Evolutionary conservation across 495 filamentous ascomycete species (phyloP).

Genomic region (Talaromyces proteolyticus): DNA sequence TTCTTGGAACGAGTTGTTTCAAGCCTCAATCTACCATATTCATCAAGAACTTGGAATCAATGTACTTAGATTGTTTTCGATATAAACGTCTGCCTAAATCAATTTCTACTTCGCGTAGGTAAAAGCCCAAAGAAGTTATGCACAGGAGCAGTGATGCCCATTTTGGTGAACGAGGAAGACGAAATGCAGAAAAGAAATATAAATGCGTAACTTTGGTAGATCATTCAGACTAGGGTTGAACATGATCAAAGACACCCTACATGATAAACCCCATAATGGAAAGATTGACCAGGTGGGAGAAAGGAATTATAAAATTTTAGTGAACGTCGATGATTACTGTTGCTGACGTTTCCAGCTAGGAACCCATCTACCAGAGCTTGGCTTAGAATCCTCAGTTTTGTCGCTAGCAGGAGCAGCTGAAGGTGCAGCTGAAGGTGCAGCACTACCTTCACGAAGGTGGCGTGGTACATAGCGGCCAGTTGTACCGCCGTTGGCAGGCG

Average conservation of each 20-base stretch:
- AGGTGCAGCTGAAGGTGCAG: constrained; percentile 14
- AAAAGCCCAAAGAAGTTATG: neutral
- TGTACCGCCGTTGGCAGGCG: constrained; percentile 20
- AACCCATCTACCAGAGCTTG: constrained; percentile 28
- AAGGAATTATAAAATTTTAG: constrained; percentile 3
- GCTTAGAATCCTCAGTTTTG: constrained; percentile 29
- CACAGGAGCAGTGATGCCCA: neutral
- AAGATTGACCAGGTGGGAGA: neutral
- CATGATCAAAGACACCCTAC: neutral
- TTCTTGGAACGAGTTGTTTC: no score
- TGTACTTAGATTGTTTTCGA: neutral
- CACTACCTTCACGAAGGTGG: constrained; percentile 27
- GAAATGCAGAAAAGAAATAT: neutral
- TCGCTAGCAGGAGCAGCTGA: constrained; percentile 12
- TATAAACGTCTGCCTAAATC: neutral
- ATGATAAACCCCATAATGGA: neutral
- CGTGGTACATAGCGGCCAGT: constrained; percentile 33
- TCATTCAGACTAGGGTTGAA: neutral
- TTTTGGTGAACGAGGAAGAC: neutral
- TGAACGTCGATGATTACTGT: constrained; percentile 1
- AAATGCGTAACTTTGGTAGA: neutral
- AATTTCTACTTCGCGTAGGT: neutral
- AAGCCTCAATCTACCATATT: no score
- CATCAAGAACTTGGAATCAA: neutral
- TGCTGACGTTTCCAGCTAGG: constrained; percentile 40